phyloP scores from a whole-genome alignment of 257 asterid genomes.

The Plantago major region DNA sequence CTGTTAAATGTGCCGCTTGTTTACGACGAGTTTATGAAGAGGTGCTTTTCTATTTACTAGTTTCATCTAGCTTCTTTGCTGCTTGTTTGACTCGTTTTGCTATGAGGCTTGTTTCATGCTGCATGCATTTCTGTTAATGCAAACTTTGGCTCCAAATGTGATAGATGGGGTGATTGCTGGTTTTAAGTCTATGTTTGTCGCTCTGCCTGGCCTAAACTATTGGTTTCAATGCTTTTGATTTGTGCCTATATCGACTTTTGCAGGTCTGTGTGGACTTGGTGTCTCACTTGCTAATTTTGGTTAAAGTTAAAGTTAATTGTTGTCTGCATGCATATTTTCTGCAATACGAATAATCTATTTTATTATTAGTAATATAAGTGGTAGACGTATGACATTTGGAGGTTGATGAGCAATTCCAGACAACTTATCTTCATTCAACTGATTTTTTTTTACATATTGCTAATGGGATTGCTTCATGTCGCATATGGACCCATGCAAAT shows the following conservation, averaged over 20 bases:
- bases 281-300: neutral
- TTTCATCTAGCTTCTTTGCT: constrained; percentile 6
- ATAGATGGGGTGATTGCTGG: neutral
- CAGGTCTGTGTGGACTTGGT: neutral
- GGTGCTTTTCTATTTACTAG: constrained; percentile 32
- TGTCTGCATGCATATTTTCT: neutral
- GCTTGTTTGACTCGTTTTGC: constrained; percentile 7
- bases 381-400: too few relatives aligned
- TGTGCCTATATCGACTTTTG: neutral
- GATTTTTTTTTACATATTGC: too few relatives aligned
- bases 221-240: neutral
- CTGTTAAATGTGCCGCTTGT: constrained; percentile 71
- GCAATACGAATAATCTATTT: too few relatives aligned
- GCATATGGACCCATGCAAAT: too few relatives aligned
- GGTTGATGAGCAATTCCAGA: too few relatives aligned
- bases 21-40: constrained; percentile 92
- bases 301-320: constrained; percentile 8
- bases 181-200: neutral
- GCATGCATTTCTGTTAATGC: constrained; percentile 1
- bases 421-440: too few relatives aligned
- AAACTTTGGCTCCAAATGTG: neutral
- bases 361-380: too few relatives aligned
- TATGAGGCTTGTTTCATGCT: neutral
- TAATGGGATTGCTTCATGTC: too few relatives aligned
- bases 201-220: neutral